Conservation (phyloP, 2,329 filamentous ascomycete genomes). For the Stachybotrys chlorohalonatus region DNA sequence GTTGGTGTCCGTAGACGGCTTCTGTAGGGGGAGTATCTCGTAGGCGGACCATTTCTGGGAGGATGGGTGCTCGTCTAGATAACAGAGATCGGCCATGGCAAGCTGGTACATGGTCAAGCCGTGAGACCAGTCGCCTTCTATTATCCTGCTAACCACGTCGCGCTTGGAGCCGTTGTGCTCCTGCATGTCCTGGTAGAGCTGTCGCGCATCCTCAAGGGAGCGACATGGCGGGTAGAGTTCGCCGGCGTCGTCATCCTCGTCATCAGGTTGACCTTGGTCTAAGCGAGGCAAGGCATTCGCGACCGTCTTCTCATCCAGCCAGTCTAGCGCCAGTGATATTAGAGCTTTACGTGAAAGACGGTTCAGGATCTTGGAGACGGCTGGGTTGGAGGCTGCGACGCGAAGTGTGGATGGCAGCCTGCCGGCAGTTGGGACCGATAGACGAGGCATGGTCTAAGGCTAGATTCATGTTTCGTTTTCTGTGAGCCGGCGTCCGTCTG, state of each 20-base stretch:
- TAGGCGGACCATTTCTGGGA: constrained; percentile 58
- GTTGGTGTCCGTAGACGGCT: constrained; percentile 23
- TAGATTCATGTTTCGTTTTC: no score
- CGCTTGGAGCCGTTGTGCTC: constrained; percentile 50
- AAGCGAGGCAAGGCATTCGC: constrained; percentile 37
- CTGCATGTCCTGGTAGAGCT: constrained; percentile 53
- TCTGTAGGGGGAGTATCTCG: constrained; percentile 44
- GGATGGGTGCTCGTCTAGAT: constrained; percentile 55
- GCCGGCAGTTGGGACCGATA: constrained; percentile 62
- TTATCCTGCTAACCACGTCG: constrained; percentile 53
- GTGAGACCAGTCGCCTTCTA: constrained; percentile 60
- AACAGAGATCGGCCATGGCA: constrained; percentile 59
- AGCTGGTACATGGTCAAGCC: constrained; percentile 58
- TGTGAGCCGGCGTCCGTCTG: no score
- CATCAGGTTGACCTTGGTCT: constrained; percentile 21
- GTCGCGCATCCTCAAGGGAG: constrained; percentile 57
- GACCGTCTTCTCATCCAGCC: constrained; percentile 62
- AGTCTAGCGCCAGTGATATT: constrained; percentile 63
- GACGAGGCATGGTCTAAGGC: constrained; percentile 33
- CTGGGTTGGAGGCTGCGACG: constrained; percentile 54
- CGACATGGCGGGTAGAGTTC: constrained; percentile 61
- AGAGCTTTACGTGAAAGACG: constrained; percentile 66
- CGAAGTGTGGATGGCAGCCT: constrained; percentile 64
- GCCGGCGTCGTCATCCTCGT: constrained; percentile 43
- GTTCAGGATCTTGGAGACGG: constrained; percentile 56